A percentile compares a stretch with the other conserved stretches of the same genome.
Evolutionary conservation across 2,329 filamentous ascomycete genomes (phyloP).

Genomic region (Fusarium sp.): DNA sequence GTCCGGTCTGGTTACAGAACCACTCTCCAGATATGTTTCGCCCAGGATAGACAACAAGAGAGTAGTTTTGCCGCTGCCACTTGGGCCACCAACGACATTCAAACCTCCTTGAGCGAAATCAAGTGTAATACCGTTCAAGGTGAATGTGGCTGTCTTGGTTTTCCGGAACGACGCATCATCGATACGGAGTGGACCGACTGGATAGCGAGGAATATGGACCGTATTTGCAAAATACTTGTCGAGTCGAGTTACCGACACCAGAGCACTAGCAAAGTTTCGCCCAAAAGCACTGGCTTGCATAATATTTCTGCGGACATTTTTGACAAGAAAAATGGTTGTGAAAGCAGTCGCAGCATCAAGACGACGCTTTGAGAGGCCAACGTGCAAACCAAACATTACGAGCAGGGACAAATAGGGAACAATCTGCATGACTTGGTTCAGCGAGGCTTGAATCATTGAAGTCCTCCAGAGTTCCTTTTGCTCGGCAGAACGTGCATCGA

Average conservation of each 20-base stretch:
- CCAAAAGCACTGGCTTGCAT: conserved; percentile 63
- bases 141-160: conserved; percentile 65
- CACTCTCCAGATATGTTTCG: conserved; percentile 66
- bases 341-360: conserved; percentile 71
- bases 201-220: conserved; percentile 63
- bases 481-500: conserved; percentile 64
- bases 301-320: conserved; percentile 67
- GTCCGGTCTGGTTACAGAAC: conserved; percentile 63
- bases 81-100: conserved; percentile 68
- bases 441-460: conserved; percentile 61
- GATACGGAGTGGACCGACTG: conserved; percentile 65
- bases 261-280: conserved; percentile 54
- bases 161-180: conserved; percentile 64
- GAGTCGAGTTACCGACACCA: conserved; percentile 65
- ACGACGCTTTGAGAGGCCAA: conserved; percentile 62
- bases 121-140: conserved; percentile 63
- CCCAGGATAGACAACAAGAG: conserved; percentile 68
- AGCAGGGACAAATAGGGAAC: conserved; percentile 68
- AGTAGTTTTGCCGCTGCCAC: conserved; percentile 71
- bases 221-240: conserved; percentile 69
- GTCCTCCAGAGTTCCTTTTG: conserved; percentile 69
- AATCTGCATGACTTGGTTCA: conserved; percentile 66
- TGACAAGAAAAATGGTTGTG: conserved; percentile 68
- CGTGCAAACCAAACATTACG: conserved; percentile 68
- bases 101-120: conserved; percentile 68